These are phyloP conservation scores for Phytophthora macrochlamydospora DNA, from an alignment of 352 stramenopile species.

Conservation along the genomic window DNA sequence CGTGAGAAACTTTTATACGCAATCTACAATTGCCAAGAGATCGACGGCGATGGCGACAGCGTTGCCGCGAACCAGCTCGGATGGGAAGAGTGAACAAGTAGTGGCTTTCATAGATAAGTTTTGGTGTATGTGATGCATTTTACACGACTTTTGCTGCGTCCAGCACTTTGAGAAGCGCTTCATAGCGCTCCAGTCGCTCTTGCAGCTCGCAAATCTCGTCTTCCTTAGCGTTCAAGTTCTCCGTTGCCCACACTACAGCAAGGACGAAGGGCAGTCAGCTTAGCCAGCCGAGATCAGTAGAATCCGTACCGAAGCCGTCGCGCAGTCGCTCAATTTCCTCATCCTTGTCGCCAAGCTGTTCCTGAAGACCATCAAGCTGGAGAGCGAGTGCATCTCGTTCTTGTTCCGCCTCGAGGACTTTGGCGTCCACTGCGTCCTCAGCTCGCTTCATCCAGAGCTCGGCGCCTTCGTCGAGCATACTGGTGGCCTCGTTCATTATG, in stretches of 20 bases:
- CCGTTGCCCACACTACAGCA: slow-evolving; percentile 34
- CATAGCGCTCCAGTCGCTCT: slow-evolving; percentile 23
- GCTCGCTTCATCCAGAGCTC: slow-evolving; percentile 23
- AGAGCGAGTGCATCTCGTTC: slow-evolving; percentile 20
- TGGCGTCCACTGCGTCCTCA: slow-evolving; percentile 23
- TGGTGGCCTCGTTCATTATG: slow-evolving; percentile 32
- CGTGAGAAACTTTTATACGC: slow-evolving; percentile 87
- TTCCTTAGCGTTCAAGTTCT: slow-evolving; percentile 30
- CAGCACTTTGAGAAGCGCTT: slow-evolving; percentile 17
- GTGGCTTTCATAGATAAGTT: slow-evolving; percentile 3
- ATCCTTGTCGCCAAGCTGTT: slow-evolving; percentile 26
- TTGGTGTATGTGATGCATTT: slow-evolving; percentile 22
- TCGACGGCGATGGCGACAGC: slow-evolving; percentile 88
- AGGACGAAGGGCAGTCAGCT: slow-evolving; percentile 9
- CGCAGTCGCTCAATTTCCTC: slow-evolving; percentile 30
- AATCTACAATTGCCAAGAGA: slow-evolving; percentile 95
- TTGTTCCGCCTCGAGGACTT: slow-evolving; percentile 21
- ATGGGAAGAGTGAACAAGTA: slow-evolving; percentile 67
- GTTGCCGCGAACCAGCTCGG: slow-evolving; percentile 81
- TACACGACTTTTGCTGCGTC: slow-evolving; percentile 22
- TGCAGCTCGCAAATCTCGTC: slow-evolving; percentile 37
- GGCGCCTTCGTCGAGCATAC: slow-evolving; percentile 20
- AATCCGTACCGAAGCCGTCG: slow-evolving; percentile 25
- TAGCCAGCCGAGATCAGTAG: slow-evolving; percentile 13
- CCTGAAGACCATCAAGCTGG: slow-evolving; percentile 26